These are phyloP conservation scores for Vitis hybrid DNA, from an alignment of 177 flowering plant species.

Conservation along the genomic window DNA sequence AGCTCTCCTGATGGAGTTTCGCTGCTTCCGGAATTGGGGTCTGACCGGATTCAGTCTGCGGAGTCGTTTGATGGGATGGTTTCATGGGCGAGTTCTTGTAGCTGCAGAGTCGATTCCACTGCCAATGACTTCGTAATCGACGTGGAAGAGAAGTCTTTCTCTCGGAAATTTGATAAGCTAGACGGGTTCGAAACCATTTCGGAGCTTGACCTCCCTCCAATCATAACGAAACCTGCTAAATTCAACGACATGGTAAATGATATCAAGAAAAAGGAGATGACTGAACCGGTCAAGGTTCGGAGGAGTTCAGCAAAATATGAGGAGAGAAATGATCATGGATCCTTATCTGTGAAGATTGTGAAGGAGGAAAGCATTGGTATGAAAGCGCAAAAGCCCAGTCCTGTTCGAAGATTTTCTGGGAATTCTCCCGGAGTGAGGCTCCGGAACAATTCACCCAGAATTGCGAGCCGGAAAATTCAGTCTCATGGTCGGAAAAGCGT, in stretches of 20 bases:
- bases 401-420: slow-evolving; percentile 16
- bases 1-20: slow-evolving; percentile 10
- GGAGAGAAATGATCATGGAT: slow-evolving; percentile 4
- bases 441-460: slow-evolving; percentile 58
- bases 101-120: slow-evolving; percentile 13
- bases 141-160: slow-evolving; percentile 13
- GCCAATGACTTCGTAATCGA: slow-evolving; percentile 25
- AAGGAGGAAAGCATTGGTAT: slow-evolving; percentile 5
- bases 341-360: slow-evolving; percentile 8
- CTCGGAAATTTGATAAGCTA: slow-evolving; percentile 5
- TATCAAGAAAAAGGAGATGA: slow-evolving; percentile 8
- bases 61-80: slow-evolving; percentile 27
- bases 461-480: slow-evolving; percentile 37
- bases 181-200: slow-evolving; percentile 17
- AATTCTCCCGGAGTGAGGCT: slow-evolving; percentile 49
- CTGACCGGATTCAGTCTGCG: slow-evolving; percentile 17
- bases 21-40: background rate
- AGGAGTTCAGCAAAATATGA: slow-evolving; percentile 10
- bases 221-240: slow-evolving; percentile 35
- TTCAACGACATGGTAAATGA: slow-evolving; percentile 4
- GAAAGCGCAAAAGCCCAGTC: slow-evolving; percentile 19
- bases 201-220: slow-evolving; percentile 43
- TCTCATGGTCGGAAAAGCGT: slow-evolving; percentile 22
- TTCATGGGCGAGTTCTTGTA: slow-evolving; percentile 18
- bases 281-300: slow-evolving; percentile 7